Conservation (phyloP, 225 moss, liverwort and hornwort genomes). For the Lunularia cruciata region DNA sequence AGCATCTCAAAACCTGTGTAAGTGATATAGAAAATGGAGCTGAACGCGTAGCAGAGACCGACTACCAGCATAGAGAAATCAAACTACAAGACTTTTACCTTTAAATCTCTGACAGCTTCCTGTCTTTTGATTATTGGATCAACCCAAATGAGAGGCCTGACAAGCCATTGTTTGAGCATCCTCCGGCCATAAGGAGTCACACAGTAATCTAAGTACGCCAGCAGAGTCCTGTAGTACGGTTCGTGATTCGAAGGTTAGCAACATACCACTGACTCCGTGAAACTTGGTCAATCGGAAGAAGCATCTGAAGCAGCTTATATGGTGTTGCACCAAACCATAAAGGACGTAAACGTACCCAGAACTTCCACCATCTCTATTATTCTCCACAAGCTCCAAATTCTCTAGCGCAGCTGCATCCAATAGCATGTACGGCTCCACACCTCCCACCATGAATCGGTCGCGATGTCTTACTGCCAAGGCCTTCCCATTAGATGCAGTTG, state of each 20-base stretch:
- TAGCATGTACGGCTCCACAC: conserved; percentile 65
- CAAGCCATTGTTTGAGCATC: conserved; percentile 84
- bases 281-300: background rate
- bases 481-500: background rate
- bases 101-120: conserved; percentile 64
- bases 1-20: background rate
- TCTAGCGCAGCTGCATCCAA: conserved; percentile 91
- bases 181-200: conserved; percentile 84
- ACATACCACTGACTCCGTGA: background rate
- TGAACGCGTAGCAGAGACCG: background rate
- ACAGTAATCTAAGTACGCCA: conserved; percentile 78
- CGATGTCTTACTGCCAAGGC: background rate
- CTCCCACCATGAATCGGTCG: background rate
- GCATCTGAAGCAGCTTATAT: too few species aligned
- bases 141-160: conserved; percentile 72
- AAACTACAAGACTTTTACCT: conserved; percentile 38
- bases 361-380: conserved; percentile 72
- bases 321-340: background rate
- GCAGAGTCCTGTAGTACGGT: conserved; percentile 61
- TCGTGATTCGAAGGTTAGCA: background rate
- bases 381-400: conserved; percentile 91
- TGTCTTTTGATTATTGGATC: conserved; percentile 84
- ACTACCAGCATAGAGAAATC: background rate
- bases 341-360: conserved; percentile 55
- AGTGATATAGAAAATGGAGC: background rate